Percentiles rank a stretch among this genome's conserved stretches.
phyloP scores from a whole-genome alignment of 225 moss, liverwort and hornwort species.

The Lunularia cruciata region DNA sequence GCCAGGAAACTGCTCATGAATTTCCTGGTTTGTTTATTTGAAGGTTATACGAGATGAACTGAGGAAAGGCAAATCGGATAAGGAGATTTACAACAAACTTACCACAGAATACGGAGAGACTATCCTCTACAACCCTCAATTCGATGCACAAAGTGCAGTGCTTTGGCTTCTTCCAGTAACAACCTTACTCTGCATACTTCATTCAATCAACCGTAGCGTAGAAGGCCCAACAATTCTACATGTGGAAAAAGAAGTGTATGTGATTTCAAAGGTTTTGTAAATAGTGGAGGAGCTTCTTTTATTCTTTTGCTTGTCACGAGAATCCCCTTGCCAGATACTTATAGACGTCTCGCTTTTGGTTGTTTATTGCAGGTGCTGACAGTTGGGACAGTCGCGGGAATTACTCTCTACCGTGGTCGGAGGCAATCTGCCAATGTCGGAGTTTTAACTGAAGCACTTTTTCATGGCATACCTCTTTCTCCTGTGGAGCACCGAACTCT shows the following conservation, averaged over 20 bases:
- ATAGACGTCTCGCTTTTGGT: no score
- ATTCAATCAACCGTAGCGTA: no score
- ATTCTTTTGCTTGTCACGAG: no score
- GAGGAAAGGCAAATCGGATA: slow-evolving; percentile 69
- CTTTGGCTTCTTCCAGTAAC: slow-evolving; percentile 87
- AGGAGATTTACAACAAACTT: slow-evolving; percentile 73
- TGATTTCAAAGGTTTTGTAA: no score
- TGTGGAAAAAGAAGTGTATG: no score
- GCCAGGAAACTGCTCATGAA: background rate
- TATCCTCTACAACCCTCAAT: slow-evolving; percentile 80
- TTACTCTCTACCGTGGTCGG: slow-evolving; percentile 69
- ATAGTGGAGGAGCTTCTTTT: no score
- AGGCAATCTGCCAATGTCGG: slow-evolving; percentile 59
- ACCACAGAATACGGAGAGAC: slow-evolving; percentile 86
- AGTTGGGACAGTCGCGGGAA: slow-evolving; percentile 70
- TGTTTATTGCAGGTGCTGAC: slow-evolving; percentile 57
- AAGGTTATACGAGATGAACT: slow-evolving; percentile 92
- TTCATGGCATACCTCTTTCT: slow-evolving; percentile 79
- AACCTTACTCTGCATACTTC: background rate
- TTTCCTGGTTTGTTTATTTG: slow-evolving; percentile 1
- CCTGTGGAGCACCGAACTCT: slow-evolving; percentile 56
- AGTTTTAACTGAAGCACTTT: slow-evolving; percentile 64
- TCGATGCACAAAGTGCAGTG: slow-evolving; percentile 84
- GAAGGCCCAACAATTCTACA: no score
- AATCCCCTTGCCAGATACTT: no score